Conservation (phyloP, 441 rosid species). For the Gossypium aridum region DNA sequence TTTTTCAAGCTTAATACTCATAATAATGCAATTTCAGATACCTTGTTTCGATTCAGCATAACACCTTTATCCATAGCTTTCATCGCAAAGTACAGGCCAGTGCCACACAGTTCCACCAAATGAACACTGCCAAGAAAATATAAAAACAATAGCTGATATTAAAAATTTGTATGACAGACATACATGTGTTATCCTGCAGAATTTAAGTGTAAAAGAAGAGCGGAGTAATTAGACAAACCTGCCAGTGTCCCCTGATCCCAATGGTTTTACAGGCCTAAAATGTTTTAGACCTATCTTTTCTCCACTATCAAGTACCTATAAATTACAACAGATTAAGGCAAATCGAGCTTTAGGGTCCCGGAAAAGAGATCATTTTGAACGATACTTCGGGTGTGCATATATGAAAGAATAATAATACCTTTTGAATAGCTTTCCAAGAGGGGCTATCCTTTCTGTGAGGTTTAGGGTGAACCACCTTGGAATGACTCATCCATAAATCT, state of each 20-base stretch:
- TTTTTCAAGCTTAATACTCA: not conserved
- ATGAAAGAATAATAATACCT: slow-evolving; percentile 32
- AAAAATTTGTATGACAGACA: not conserved
- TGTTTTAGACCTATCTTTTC: slow-evolving; percentile 75
- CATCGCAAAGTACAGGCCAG: slow-evolving; percentile 75
- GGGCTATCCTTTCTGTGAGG: slow-evolving; percentile 83
- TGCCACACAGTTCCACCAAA: slow-evolving; percentile 83
- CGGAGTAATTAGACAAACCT: slow-evolving; percentile 39
- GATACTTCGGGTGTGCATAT: not conserved
- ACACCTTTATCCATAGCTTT: slow-evolving; percentile 92
- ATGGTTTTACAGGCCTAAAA: slow-evolving; percentile 82
- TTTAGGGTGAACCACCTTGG: slow-evolving; percentile 73
- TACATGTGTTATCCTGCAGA: not conserved
- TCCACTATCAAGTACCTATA: slow-evolving; percentile 59
- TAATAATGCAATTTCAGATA: slow-evolving; percentile 16
- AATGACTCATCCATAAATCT: slow-evolving; percentile 93
- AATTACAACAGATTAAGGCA: not conserved
- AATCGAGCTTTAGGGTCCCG: too few relatives aligned
- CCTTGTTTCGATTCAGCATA: slow-evolving; percentile 97
- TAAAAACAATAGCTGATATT: not conserved
- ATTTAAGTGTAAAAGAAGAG: not conserved
- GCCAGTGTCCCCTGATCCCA: slow-evolving; percentile 99
- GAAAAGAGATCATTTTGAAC: too few relatives aligned
- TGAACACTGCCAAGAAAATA: slow-evolving; percentile 60
- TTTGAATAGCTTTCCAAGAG: slow-evolving; percentile 73